A percentile compares a stretch with the other conserved stretches of the same genome.
These are phyloP conservation scores for Dalbergia cochinchinensis DNA, from an alignment of 306 rosid genomes.

Conservation along the genomic window DNA sequence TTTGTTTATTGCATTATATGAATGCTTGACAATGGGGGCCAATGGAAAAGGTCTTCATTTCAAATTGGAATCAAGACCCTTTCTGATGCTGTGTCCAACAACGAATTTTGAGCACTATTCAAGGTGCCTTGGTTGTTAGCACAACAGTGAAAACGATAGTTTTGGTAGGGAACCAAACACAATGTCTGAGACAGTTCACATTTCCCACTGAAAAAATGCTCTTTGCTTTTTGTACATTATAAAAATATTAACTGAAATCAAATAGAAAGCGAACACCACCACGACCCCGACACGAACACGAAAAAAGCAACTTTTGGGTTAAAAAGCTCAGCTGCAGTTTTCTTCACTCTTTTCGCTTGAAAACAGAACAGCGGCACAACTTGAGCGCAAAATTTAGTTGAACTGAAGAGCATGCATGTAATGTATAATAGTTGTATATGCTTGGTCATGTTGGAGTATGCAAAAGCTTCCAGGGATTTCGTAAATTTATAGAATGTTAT, in stretches of 20 bases:
- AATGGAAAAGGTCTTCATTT: constrained; percentile 17
- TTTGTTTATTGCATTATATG: constrained; percentile 7
- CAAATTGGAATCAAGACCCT: constrained; percentile 23
- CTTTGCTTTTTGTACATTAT: constrained; percentile 5
- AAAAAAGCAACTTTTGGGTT: not conserved
- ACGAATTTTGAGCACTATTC: constrained; percentile 28
- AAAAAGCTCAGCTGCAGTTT: not conserved
- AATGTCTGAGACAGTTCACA: not conserved
- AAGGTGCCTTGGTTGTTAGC: constrained; percentile 41
- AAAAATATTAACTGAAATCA: not conserved
- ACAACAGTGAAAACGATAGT: constrained; percentile 5
- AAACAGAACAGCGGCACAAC: not conserved
- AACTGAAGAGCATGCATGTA: not conserved
- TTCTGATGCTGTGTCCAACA: not conserved
- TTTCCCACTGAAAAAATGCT: constrained; percentile 18
- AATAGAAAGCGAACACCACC: not conserved
- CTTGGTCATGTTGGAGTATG: not conserved
- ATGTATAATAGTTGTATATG: not conserved
- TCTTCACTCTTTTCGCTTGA: not conserved
- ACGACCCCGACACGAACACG: not conserved
- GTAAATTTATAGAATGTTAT: not conserved
- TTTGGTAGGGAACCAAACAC: constrained; percentile 5
- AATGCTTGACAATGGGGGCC: constrained; percentile 5
- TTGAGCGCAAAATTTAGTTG: not conserved
- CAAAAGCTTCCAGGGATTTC: not conserved